Percentiles rank a stretch among this genome's conserved stretches.
Conservation (phyloP, 805 yeast genomes). For the Ogataea zsoltii region DNA sequence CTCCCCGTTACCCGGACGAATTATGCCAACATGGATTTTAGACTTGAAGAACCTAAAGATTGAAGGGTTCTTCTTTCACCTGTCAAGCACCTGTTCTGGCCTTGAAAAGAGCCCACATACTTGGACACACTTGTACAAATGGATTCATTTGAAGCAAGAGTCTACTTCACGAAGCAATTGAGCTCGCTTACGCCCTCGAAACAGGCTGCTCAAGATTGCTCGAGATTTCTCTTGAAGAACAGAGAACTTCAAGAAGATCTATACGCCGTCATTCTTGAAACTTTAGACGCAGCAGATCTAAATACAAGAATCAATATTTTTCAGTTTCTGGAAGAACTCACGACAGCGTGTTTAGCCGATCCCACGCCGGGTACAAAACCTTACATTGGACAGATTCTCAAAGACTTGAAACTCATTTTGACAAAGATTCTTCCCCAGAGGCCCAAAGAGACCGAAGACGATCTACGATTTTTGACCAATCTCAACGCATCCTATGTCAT, state of each 20-base stretch:
- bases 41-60: neutral
- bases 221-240: slow-evolving; percentile 57
- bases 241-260: slow-evolving; percentile 66
- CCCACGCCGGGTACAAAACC: slow-evolving; percentile 13
- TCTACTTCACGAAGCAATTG: slow-evolving; percentile 70
- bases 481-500: slow-evolving; percentile 29
- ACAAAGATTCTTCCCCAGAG: slow-evolving; percentile 38
- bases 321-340: slow-evolving; percentile 67
- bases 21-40: neutral
- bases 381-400: slow-evolving; percentile 24
- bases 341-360: slow-evolving; percentile 36
- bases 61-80: too few relatives aligned
- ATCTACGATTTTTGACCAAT: slow-evolving; percentile 30
- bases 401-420: slow-evolving; percentile 37
- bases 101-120: too few relatives aligned
- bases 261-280: slow-evolving; percentile 65
- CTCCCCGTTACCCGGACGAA: slow-evolving; percentile 3
- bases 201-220: slow-evolving; percentile 49
- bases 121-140: slow-evolving; percentile 35
- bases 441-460: slow-evolving; percentile 15
- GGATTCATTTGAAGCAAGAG: slow-evolving; percentile 88
- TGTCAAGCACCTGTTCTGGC: too few relatives aligned
- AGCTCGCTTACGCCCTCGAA: slow-evolving; percentile 65
- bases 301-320: slow-evolving; percentile 67
- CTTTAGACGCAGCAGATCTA: slow-evolving; percentile 51